These are phyloP conservation scores for Candida nanaspora DNA, from an alignment of 805 yeast species.

Conservation along the genomic window DNA sequence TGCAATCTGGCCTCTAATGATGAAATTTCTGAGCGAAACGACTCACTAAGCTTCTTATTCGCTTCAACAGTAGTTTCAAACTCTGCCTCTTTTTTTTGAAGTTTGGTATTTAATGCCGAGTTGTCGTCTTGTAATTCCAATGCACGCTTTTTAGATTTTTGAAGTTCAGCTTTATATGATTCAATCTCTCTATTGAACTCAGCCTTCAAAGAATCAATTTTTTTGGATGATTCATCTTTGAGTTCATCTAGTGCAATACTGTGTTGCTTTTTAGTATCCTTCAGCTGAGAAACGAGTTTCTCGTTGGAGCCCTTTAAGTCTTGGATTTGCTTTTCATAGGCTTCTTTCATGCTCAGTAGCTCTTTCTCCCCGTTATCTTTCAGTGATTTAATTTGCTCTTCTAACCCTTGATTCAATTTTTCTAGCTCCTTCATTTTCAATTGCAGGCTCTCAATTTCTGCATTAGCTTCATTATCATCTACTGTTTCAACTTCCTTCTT, in stretches of 20 bases:
- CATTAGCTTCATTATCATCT: neutral
- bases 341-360: neutral
- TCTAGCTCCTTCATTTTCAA: neutral
- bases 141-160: neutral
- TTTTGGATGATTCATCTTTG: neutral
- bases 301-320: neutral
- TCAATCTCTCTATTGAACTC: neutral
- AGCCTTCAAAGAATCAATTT: neutral
- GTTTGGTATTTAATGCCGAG: too few relatives aligned
- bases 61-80: neutral
- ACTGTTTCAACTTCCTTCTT: too few relatives aligned
- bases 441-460: neutral
- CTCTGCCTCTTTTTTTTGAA: neutral
- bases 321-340: neutral
- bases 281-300: too few relatives aligned
- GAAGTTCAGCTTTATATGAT: neutral
- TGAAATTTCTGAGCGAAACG: neutral
- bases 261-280: too few relatives aligned
- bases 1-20: neutral
- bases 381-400: too few relatives aligned
- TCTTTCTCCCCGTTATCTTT: constrained; percentile 1
- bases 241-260: neutral
- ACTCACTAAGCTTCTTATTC: neutral
- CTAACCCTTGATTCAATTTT: neutral
- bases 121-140: neutral